A percentile compares a stretch with the other conserved stretches of the same genome.
phyloP scores from a whole-genome alignment of 2,329 filamentous ascomycete species.

The Didymella exigua region DNA sequence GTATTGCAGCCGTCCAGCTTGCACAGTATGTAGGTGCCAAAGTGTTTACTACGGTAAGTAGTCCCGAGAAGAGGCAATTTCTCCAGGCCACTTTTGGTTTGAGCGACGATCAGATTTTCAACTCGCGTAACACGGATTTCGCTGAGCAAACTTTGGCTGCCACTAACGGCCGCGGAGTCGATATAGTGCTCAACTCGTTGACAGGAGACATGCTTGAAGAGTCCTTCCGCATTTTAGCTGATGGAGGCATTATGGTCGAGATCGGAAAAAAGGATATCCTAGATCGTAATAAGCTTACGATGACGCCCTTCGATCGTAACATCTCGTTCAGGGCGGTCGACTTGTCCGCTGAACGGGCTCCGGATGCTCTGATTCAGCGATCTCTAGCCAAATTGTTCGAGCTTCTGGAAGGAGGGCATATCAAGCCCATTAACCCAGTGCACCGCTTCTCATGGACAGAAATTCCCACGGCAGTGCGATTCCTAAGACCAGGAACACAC shows the following conservation, averaged over 20 bases:
- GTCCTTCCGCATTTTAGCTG: slow-evolving; percentile 54
- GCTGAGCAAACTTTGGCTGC: slow-evolving; percentile 19
- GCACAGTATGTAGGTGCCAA: slow-evolving; percentile 13
- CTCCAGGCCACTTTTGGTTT: slow-evolving; percentile 25
- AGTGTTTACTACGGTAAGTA: slow-evolving; percentile 29
- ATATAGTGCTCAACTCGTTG: slow-evolving; percentile 42
- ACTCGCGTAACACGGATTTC: slow-evolving; percentile 34
- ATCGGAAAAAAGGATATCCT: slow-evolving; percentile 29
- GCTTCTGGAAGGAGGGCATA: too few species aligned
- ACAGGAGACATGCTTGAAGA: slow-evolving; percentile 37
- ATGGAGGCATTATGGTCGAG: slow-evolving; percentile 26
- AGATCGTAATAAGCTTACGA: slow-evolving; percentile 5
- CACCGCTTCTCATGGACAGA: too few species aligned
- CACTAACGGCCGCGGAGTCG: slow-evolving; percentile 42
- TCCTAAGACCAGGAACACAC: too few species aligned
- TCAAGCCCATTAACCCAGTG: too few species aligned
- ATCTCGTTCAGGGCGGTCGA: background rate
- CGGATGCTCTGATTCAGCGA: too few species aligned
- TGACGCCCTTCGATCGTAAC: slow-evolving; percentile 6
- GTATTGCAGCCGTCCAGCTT: slow-evolving; percentile 18
- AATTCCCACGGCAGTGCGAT: too few species aligned
- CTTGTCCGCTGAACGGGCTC: too few species aligned
- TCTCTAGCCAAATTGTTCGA: too few species aligned
- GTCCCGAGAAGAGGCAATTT: slow-evolving; percentile 23
- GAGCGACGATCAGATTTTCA: slow-evolving; percentile 38